Evolutionary conservation across 2,329 filamentous ascomycete species (phyloP), one percentile per base, ranked within the genome.

Genomic region (Colletotrichum noveboracense): DNA sequence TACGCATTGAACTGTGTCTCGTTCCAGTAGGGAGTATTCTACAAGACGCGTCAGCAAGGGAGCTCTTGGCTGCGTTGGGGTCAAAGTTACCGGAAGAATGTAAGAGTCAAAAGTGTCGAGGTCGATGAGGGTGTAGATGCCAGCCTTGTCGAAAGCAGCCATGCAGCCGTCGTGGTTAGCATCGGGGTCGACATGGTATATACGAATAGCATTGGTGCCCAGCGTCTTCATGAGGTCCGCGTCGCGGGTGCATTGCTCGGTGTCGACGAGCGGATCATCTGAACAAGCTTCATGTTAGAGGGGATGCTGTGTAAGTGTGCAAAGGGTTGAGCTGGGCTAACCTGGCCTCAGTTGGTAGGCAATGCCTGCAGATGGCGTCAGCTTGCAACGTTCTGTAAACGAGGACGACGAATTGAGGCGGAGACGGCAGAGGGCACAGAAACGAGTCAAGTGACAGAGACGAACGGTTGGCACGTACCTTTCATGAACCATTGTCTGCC

Each of bases 401-500:
- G 14, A 52, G 43, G 43, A 52, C 43, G 43, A 52, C 43, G n/a
- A 52, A 52, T 52, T 52, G 43, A 21, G 43, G 43, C 43, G n/a
- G 43, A 21, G 43, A 21, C n/a, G 6, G n/a, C 43, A 52, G 43
- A 52, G 43, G n/a, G 43, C 10, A 52, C 6, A 52, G 43, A 52
- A 52, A 52, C 43, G 43, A 21, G 43, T 52, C 43, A 52, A 52
- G 43, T 52, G 43, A 9, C 16, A 24, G 38, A 24, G 36, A 56
- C 13, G 12, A 21, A 12, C 34, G 55, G 16, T 36, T 48, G 36
- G 60, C 83, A 66, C 84, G 58, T 62, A 94, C 95, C 95, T 87
- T 96, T 97, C 84, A 97, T 90, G 84, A 92, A 97, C 88, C 94
- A 97, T 82, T 97, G 95, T 36, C 92, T 89, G 78, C 95, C 95